phyloP scores from a whole-genome alignment of 2,329 filamentous ascomycete species.

The Chrysoporthe puriensis region DNA sequence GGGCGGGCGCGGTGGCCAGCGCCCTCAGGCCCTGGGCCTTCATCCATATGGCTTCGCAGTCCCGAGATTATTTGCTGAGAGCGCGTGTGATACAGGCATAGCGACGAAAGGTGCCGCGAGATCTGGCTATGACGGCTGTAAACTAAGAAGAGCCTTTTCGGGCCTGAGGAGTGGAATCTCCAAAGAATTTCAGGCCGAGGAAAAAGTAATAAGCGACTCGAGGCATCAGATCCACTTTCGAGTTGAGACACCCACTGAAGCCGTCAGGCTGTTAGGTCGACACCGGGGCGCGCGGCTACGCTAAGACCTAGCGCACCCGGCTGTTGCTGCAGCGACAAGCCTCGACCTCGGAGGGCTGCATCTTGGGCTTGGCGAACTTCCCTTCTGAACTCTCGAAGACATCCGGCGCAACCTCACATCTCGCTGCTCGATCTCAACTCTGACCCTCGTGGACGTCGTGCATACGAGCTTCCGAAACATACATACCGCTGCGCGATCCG shows the following conservation, averaged over 20 bases:
- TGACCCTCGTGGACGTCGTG: neutral
- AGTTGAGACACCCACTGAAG: slow-evolving; percentile 11
- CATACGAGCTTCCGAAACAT: neutral
- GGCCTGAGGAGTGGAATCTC: neutral
- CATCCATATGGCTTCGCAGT: slow-evolving; percentile 34
- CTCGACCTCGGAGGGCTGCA: neutral
- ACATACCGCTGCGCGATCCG: neutral
- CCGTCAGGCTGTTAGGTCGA: neutral
- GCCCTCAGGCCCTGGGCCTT: slow-evolving; percentile 21
- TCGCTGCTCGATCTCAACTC: neutral
- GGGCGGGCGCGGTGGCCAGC: slow-evolving; percentile 12
- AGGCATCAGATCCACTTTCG: slow-evolving; percentile 16
- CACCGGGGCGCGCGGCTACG: slow-evolving; percentile 7
- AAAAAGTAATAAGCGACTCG: slow-evolving; percentile 10
- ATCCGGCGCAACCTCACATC: neutral
- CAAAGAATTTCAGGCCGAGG: slow-evolving; percentile 16
- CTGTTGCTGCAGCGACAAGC: slow-evolving; percentile 30
- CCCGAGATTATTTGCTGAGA: slow-evolving; percentile 13
- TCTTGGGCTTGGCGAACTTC: neutral
- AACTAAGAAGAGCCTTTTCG: neutral
- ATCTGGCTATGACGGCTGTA: neutral
- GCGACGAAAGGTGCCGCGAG: slow-evolving; percentile 14
- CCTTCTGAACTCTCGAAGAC: neutral
- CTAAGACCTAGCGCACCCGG: slow-evolving; percentile 2
- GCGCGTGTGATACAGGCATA: slow-evolving; percentile 21